Base-by-base conservation (phyloP, 345 rosid genomes). In the Aquilaria malaccensis region DNA sequence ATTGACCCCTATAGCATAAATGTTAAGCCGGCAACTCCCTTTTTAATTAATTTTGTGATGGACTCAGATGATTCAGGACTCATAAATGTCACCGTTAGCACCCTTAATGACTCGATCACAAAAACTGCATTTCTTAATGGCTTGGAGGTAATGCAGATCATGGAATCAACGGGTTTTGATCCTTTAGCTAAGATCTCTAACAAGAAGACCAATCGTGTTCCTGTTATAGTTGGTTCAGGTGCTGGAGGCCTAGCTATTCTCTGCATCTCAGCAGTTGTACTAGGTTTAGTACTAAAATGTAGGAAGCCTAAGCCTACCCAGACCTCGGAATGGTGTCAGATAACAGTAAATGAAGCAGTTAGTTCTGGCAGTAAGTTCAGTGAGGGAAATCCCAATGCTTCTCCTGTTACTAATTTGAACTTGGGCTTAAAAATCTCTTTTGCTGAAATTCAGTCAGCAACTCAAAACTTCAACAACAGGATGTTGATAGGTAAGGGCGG, bases 111-210 rank as follows among this genome's bases (percentile, higher is more conserved):
- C 7, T 29, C 10, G 0, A 0, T 0, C 0, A 0, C 7, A 0
- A 5, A 3, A 0, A 46, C 10, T 7, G 81, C 89, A 13, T 73
- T 77, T 51, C 68, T 84, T 49, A 79, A 84, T 61, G 89, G 89
- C 13, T 59, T 84, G 46, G 89, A 81, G 79, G 75, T 84, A 9
- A 69, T 79, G 81, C 75, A 73, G 72, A 63, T 84, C 45, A 31
- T 77, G 13, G 69, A 56, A 62, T 22, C 22, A 12, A 61, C 74
- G 41, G 56, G 54, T 22, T 45, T 43, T 11, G 45, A 11, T 15
- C 62, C 49, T 11, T 7, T 0, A 6, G n/a, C 11, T 30, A 50
- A 7, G 4, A 13, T 55, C 30, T 43, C 56, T n/a, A 66, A 62
- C 46, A 60, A 56, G 22, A 57, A 12, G 7, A 5, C 1, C 43